Base-by-base conservation (phyloP, 2,329 filamentous ascomycete genomes). In the Colletotrichum ledebouriae region DNA sequence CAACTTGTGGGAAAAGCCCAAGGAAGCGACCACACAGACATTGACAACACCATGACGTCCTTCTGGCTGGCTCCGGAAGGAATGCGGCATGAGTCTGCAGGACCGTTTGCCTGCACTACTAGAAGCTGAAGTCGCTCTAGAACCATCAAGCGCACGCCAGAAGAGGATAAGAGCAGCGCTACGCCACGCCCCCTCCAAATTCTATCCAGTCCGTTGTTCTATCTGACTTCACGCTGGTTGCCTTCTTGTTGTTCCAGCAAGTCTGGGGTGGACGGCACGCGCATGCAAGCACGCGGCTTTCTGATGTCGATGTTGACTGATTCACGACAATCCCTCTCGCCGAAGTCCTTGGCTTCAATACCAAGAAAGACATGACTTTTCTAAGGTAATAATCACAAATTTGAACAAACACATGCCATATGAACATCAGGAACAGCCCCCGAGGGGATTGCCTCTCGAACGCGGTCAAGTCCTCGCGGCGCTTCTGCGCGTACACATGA, bases 161-260 rank as follows among this genome's bases (percentile, higher is more conserved):
- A 34, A 58, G 49, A 39, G 22, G 47, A 65, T 68, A 65, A 47
- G 47, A 68, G 47, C 37, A 33, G 22, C 37, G 57, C 57, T 55
- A 62, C 47, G 22, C 42, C 33, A 25, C 34, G 59, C 63, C 63
- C 56, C 42, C 60, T 59, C 17, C 22, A 3, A 22, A 2, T 3
- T 3, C 22, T 4, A 22, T 22, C 22, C 22, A 22, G 22, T 22
- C 22, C 22, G 22, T 22, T 22, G 22, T 22, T 22, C 22, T 22
- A 22, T 22, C 22, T 22, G 22, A 22, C 22, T 22, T 22, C 22
- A 22, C 22, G 22, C 22, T 22, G 22, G 22, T 22, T 22, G 22
- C 1, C 22, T 22, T 22, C 22, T 22, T 22, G 22, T 22, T 22
- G 22, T 4, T 22, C 41, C 47, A 9, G 42, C 20, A 33, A 34